Evolutionary conservation across 805 yeast genomes (phyloP), one percentile per base, ranked within the genome.

Genomic region (Pichia sporocuriosa): DNA sequence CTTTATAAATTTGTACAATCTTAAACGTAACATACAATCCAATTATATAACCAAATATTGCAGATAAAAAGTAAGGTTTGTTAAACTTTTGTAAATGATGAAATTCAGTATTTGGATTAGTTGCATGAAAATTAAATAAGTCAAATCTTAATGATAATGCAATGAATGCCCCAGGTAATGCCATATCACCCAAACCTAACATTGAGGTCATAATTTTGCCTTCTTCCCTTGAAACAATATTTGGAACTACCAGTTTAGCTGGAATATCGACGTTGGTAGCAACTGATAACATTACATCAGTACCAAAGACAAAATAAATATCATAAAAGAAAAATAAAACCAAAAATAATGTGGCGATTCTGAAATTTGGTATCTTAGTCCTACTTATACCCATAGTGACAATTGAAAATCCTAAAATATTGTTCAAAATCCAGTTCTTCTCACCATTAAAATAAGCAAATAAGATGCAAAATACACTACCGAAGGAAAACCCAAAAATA

Each of bases 101-200:
- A 53, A 66, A 73, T 37, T 65, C 65, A 11, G 54, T 49, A 15
- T 46, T 40, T 35, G 55, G 56, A 40, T 65, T 48, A 9, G 35
- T 31, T 12, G 58, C 57, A 52, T 69, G 69, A 53, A 62, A 61
- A 34, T 51, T 62, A 56, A 54, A 68, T 24, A 71, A 57, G 57
- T 81, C 87, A 54, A 62, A 79, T 43, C 81, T 65, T 29, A 76
- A 61, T 51, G 79, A 72, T 32, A 79, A 58, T 2, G 80, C 59
- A 11, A 75, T 62, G 42, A 76, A 69, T 15, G 66, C 40, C 0
- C 81, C 82, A 0, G 88, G 86, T 12, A 79, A 58, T 3, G 75
- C 75, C 39, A 82, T 69, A 55, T 81, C 88, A 6, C 87, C 87
- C 5, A 80, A 59, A 1, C 87, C 88, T 9, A 81, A 58, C 37